Evolutionary conservation across 306 rosid genomes (phyloP).

Genomic region (Oemleria cerasiformis): DNA sequence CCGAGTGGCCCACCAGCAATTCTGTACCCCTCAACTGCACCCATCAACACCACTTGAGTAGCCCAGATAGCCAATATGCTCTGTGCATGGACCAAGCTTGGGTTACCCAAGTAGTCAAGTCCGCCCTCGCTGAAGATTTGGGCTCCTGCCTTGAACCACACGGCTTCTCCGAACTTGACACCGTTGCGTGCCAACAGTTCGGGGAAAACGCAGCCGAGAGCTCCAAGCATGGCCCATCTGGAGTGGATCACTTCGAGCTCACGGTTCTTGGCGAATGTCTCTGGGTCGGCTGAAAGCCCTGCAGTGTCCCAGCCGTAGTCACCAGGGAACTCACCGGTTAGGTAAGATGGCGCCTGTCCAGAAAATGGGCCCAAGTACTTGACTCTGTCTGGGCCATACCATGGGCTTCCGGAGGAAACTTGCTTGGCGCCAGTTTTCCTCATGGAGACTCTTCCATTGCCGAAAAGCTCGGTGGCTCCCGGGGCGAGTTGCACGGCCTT

Average conservation of each 20-base stretch:
- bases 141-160: constrained; percentile 94
- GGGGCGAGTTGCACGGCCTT: constrained; percentile 58
- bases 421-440: constrained; percentile 42
- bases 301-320: constrained; percentile 96
- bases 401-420: constrained; percentile 65
- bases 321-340: constrained; percentile 70
- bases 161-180: constrained; percentile 78
- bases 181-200: constrained; percentile 85
- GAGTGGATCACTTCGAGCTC: constrained; percentile 80
- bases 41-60: constrained; percentile 71
- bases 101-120: constrained; percentile 92
- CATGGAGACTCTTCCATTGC: constrained; percentile 48
- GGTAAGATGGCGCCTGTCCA: constrained; percentile 77
- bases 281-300: constrained; percentile 86
- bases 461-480: constrained; percentile 29
- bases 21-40: constrained; percentile 85
- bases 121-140: constrained; percentile 95
- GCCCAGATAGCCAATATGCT: constrained; percentile 96
- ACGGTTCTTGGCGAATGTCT: constrained; percentile 78
- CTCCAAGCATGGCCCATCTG: constrained; percentile 95
- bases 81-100: constrained; percentile 87
- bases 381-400: constrained; percentile 94
- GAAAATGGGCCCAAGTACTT: constrained; percentile 92
- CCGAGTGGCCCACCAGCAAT: constrained; percentile 92
- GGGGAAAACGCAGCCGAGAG: constrained; percentile 78